Evolutionary conservation across 306 rosid species (phyloP).

Genomic region (Vigna angularis): DNA sequence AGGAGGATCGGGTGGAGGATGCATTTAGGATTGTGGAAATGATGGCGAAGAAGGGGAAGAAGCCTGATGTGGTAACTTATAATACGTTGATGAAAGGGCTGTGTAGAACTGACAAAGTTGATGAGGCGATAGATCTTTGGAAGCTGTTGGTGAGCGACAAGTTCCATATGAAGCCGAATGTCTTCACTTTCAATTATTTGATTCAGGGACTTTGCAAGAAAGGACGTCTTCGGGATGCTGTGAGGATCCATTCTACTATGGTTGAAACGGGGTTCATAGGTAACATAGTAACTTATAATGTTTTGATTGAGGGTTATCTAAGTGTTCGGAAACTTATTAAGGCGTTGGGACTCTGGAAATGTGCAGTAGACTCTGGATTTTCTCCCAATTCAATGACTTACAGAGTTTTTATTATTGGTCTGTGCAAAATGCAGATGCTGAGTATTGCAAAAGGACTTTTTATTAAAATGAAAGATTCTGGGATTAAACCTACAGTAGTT

Average conservation of each 20-base stretch:
- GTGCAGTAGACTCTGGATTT: conserved; percentile 58
- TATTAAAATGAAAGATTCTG: conserved; percentile 59
- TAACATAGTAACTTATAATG: conserved; percentile 62
- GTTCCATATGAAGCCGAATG: conserved; percentile 61
- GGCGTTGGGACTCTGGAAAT: conserved; percentile 67
- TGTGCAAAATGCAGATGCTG: conserved; percentile 77
- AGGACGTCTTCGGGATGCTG: conserved; percentile 56
- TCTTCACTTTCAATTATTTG: conserved; percentile 56
- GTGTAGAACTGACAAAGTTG: conserved; percentile 57
- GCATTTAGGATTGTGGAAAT: conserved; percentile 59
- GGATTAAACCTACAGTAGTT: conserved; percentile 57
- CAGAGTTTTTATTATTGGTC: conserved; percentile 72
- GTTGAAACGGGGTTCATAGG: conserved; percentile 57
- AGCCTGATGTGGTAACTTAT: conserved; percentile 76
- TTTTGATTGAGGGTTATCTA: conserved; percentile 69
- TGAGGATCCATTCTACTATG: conserved; percentile 64
- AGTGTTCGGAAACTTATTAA: conserved; percentile 49
- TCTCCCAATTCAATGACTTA: conserved; percentile 64
- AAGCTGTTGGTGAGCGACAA: conserved; percentile 52
- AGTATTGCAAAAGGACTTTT: conserved; percentile 80
- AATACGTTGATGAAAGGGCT: conserved; percentile 70
- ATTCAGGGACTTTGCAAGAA: conserved; percentile 74
- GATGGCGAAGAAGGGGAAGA: conserved; percentile 72
- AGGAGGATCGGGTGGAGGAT: conserved; percentile 66
- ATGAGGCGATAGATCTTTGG: conserved; percentile 72